These are phyloP conservation scores for Colletotrichum neosansevieriae DNA, from an alignment of 2,329 filamentous ascomycete species.

Conservation along the genomic window DNA sequence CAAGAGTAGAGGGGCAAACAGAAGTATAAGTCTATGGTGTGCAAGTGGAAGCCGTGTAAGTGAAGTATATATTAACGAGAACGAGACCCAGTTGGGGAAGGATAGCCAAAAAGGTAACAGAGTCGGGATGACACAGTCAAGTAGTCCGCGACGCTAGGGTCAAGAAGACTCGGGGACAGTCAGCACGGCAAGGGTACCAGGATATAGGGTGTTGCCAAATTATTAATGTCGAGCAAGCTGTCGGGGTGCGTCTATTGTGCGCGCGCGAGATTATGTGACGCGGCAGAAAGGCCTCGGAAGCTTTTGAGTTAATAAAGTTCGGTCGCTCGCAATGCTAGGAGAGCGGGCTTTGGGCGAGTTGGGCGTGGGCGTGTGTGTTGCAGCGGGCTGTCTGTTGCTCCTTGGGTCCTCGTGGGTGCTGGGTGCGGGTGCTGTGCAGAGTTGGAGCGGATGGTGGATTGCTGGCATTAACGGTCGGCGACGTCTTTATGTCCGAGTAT, in stretches of 20 bases:
- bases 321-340: slow-evolving; percentile 36
- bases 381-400: too few species aligned
- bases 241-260: slow-evolving; percentile 39
- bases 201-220: slow-evolving; percentile 37
- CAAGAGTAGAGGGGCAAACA: slow-evolving; percentile 33
- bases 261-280: slow-evolving; percentile 39
- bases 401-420: slow-evolving; percentile 5
- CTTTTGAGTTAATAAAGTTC: slow-evolving; percentile 39
- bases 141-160: slow-evolving; percentile 34
- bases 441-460: slow-evolving; percentile 22
- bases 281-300: slow-evolving; percentile 31
- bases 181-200: slow-evolving; percentile 32
- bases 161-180: slow-evolving; percentile 29
- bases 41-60: slow-evolving; percentile 33
- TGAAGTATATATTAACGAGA: slow-evolving; percentile 38
- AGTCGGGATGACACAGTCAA: slow-evolving; percentile 40
- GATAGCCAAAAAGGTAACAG: slow-evolving; percentile 28
- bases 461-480: slow-evolving; percentile 48
- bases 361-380: slow-evolving; percentile 31
- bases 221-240: slow-evolving; percentile 39
- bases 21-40: slow-evolving; percentile 26
- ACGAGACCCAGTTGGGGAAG: slow-evolving; percentile 30
- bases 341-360: slow-evolving; percentile 2
- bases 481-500: slow-evolving; percentile 57
- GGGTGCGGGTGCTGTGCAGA: slow-evolving; percentile 14